Evolutionary conservation across 441 rosid species (phyloP), one percentile per base, ranked within the genome.

Genomic region (Pelargonium exstipulatum): DNA sequence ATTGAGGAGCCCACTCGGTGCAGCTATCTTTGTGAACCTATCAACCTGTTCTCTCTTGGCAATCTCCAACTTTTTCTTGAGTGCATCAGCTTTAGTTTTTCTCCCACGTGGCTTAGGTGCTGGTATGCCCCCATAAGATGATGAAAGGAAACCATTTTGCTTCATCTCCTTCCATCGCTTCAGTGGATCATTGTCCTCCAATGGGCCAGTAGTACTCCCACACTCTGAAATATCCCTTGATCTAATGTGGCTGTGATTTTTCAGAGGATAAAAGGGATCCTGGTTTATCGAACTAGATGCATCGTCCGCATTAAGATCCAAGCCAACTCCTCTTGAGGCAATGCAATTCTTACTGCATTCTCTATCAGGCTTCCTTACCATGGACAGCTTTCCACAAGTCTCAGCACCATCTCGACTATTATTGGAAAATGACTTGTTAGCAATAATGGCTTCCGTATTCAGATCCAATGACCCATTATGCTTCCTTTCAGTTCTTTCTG

Each of bases 161-260:
- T 91, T 94, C 99, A 94, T 90, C 81, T 90, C 96, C 81, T 80
- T 88, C 99, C 99, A 91, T 60, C 87, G 26, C 73, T 78, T 75
- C 77, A 94, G 71, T 0, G 97, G 70, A 78, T 91, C 94, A 73
- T 82, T 90, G 81, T 77, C 82, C 69, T 77, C 85, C 62, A 70
- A 12, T 35, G 93, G 80, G 66, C 84, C 86, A 13, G 77, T 78
- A 70, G 86, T 80, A 73, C 87, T 86, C 67, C 67, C 92, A 66
- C 94, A 78, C 69, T 88, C 94, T 48, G 92, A 86, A 73, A 69
- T 74, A 74, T 83, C 90, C 61, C 67, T 79, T 1, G 72, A 53
- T 73, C 83, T 87, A 70, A 68, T 48, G 5, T 58, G 65, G 64
- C 67, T 71, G 40, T 51, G 76, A 71, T 71, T 80, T 73, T 82